Evolutionary conservation across 768 basidiomycete genomes (phyloP).

Genomic region (Tephrocybe sp.): DNA sequence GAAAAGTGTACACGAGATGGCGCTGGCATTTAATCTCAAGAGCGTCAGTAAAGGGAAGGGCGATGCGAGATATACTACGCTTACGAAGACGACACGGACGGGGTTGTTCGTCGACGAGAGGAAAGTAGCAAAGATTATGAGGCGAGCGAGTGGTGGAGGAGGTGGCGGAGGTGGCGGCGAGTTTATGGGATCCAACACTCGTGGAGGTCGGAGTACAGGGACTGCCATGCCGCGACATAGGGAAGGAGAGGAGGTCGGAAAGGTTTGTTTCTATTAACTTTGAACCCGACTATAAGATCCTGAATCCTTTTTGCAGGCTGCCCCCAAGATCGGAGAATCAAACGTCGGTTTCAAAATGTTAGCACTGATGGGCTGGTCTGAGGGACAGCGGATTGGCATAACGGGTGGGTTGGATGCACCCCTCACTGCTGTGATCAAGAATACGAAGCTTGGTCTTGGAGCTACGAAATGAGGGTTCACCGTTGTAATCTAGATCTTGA

Average conservation of each 20-base stretch:
- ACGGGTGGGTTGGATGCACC: constrained; percentile 70
- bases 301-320: constrained; percentile 44
- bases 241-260: constrained; percentile 89
- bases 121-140: constrained; percentile 48
- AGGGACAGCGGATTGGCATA: constrained; percentile 74
- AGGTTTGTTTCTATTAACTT: constrained; percentile 33
- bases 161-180: constrained; percentile 30
- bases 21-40: constrained; percentile 73
- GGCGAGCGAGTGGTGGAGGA: constrained; percentile 34
- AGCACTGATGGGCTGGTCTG: constrained; percentile 88
- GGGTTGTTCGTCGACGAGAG: constrained; percentile 54
- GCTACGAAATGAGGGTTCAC: constrained; percentile 39
- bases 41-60: constrained; percentile 76
- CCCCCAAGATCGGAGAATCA: constrained; percentile 73
- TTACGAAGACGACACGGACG: constrained; percentile 65
- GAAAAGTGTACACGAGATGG: constrained; percentile 76
- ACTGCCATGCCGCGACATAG: constrained; percentile 44
- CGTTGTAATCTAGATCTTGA: background rate
- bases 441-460: constrained; percentile 81
- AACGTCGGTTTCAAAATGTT: constrained; percentile 90
- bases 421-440: constrained; percentile 82
- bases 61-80: constrained; percentile 67
- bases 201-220: constrained; percentile 24
- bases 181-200: constrained; percentile 29
- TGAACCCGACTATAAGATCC: background rate